phyloP scores from a whole-genome alignment of 495 filamentous ascomycete genomes.

The Opeltia flavorubescens region DNA sequence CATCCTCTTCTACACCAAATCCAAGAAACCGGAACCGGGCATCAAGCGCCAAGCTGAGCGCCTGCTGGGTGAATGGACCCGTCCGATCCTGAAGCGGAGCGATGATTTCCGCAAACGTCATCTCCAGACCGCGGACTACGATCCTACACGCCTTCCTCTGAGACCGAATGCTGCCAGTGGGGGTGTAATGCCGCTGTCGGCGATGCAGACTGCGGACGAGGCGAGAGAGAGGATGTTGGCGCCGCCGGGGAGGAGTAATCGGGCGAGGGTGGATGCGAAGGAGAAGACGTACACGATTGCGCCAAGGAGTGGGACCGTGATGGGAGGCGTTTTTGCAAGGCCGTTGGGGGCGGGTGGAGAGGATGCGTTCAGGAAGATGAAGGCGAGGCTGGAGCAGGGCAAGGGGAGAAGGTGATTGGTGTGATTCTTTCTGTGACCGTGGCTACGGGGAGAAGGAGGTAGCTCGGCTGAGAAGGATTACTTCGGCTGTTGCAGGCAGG shows the following conservation, averaged over 20 bases:
- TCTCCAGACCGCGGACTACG: constrained; percentile 39
- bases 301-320: constrained; percentile 44
- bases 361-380: constrained; percentile 73
- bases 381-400: constrained; percentile 47
- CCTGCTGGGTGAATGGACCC: constrained; percentile 84
- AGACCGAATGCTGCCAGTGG: constrained; percentile 23
- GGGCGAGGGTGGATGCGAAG: constrained; percentile 55
- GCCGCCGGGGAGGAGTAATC: constrained; percentile 49
- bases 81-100: constrained; percentile 84
- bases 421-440: too few species aligned
- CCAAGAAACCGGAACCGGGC: constrained; percentile 64
- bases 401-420: constrained; percentile 26
- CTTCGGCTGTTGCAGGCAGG: too few species aligned
- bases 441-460: too few species aligned
- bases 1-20: constrained; percentile 89
- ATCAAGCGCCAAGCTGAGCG: constrained; percentile 93
- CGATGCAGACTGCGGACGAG: constrained; percentile 38
- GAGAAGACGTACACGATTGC: constrained; percentile 71
- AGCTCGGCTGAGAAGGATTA: too few species aligned
- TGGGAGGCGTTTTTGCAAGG: constrained; percentile 37
- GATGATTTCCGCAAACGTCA: constrained; percentile 81
- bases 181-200: constrained; percentile 14
- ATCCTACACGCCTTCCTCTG: constrained; percentile 29
- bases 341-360: constrained; percentile 60
- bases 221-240: constrained; percentile 59